Conservation (phyloP, 805 yeast species). For the Komagataella populi region DNA sequence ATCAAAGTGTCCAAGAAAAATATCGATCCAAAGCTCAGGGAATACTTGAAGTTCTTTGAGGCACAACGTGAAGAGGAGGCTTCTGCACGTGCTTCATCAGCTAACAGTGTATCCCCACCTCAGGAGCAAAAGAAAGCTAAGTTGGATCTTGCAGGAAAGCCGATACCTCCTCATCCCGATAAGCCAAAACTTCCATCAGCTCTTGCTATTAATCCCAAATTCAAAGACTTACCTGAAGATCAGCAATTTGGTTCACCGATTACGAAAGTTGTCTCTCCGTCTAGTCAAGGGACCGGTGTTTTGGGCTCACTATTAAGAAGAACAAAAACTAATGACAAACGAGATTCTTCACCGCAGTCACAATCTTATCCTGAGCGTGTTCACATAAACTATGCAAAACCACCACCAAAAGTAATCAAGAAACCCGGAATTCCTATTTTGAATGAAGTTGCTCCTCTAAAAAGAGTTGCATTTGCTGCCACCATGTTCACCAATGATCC, state of each 20-base stretch:
- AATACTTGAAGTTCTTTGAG: background rate
- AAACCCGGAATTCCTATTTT: conserved; percentile 16
- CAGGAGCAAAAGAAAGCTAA: conserved; percentile 2
- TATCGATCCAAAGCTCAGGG: background rate
- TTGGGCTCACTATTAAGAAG: conserved; percentile 18
- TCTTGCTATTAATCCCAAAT: conserved; percentile 18
- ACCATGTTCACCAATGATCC: conserved; percentile 69
- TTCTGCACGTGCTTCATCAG: background rate
- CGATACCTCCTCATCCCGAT: conserved; percentile 38
- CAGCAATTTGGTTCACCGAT: conserved; percentile 6
- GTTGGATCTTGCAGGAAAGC: conserved; percentile 26
- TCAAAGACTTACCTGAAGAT: conserved; percentile 11
- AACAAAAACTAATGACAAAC: conserved; percentile 10
- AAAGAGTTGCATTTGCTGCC: conserved; percentile 66
- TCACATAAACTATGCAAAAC: conserved; percentile 10
- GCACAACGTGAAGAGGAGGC: background rate
- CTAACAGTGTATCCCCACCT: background rate
- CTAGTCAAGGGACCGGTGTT: conserved; percentile 7
- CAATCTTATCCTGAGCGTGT: background rate
- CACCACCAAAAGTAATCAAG: conserved; percentile 14
- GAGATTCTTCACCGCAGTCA: conserved; percentile 5
- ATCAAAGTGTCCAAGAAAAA: background rate
- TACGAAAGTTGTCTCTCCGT: background rate
- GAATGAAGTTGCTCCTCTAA: conserved; percentile 22
- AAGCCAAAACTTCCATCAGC: conserved; percentile 35